Percentiles rank a stretch among this genome's conserved stretches.
These are phyloP conservation scores for Brachypodium distachyon DNA, from an alignment of 202 grass and related monocot genomes.

Conservation along the genomic window DNA sequence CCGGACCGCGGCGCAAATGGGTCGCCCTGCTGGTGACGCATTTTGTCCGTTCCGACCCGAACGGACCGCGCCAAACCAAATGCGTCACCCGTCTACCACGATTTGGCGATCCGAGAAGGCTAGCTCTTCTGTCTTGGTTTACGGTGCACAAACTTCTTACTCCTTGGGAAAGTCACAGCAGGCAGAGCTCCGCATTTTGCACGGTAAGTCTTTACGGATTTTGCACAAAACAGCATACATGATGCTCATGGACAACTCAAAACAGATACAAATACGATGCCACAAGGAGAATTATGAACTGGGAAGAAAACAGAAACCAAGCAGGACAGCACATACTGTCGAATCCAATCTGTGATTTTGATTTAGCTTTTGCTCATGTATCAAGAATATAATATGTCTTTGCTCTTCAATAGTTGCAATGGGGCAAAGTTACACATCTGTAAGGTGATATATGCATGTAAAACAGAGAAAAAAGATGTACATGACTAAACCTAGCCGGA, in stretches of 20 bases:
- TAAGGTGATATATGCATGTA: conserved; percentile 17
- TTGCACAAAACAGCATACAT: background rate
- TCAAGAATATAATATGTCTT: conserved; percentile 1
- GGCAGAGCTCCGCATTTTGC: too few species aligned
- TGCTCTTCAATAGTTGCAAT: conserved; percentile 9
- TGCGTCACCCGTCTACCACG: too few species aligned
- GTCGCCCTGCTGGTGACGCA: too few species aligned
- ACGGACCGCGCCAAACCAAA: too few species aligned
- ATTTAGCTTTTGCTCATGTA: conserved; percentile 14
- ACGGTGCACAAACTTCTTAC: too few species aligned
- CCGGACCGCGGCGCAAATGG: too few species aligned
- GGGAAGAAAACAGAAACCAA: background rate
- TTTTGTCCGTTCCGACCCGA: too few species aligned
- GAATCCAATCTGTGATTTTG: conserved; percentile 11
- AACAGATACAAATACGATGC: background rate
- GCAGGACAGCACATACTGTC: background rate
- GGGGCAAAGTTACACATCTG: conserved; percentile 11
- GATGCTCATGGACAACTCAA: background rate
- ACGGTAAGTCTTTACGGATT: too few species aligned
- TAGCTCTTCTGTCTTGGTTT: too few species aligned
- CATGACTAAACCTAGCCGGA: conserved; percentile 42
- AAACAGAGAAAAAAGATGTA: conserved; percentile 22
- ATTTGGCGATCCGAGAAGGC: too few species aligned
- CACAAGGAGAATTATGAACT: background rate
- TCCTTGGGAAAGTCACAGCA: too few species aligned